Conservation (phyloP, 2,329 filamentous ascomycete genomes). For the Xylariaceae sp. region DNA sequence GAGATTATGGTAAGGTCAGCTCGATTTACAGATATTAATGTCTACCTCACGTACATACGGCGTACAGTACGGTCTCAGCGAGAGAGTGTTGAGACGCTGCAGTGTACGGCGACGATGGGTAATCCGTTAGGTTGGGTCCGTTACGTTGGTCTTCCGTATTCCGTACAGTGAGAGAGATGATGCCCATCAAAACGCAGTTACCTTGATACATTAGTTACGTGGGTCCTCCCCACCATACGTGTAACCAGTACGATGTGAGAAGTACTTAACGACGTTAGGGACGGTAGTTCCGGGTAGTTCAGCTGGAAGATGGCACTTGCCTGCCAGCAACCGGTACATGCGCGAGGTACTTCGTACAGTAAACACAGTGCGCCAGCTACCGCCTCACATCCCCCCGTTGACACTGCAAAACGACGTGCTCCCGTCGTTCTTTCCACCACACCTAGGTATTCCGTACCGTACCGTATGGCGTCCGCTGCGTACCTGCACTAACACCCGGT, state of each 20-base stretch:
- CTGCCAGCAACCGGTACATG: not conserved
- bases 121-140: not conserved
- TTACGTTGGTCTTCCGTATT: not conserved
- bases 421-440: too few species aligned
- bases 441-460: not conserved
- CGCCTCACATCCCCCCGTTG: too few species aligned
- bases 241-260: not conserved
- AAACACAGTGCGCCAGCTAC: not conserved
- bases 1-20: not conserved
- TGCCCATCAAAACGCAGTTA: not conserved
- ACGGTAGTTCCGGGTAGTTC: too few species aligned
- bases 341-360: not conserved
- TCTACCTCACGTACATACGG: not conserved
- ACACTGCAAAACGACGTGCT: too few species aligned
- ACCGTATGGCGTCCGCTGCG: not conserved
- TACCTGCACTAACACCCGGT: not conserved
- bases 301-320: too few species aligned
- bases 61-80: not conserved
- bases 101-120: not conserved
- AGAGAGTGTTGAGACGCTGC: too few species aligned
- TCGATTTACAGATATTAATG: not conserved
- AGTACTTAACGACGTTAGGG: not conserved
- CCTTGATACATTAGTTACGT: not conserved
- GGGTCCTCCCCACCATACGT: not conserved
- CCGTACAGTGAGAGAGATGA: not conserved